Evolutionary conservation across 257 asterid genomes (phyloP).

Genomic region (Forsythia suspensa): DNA sequence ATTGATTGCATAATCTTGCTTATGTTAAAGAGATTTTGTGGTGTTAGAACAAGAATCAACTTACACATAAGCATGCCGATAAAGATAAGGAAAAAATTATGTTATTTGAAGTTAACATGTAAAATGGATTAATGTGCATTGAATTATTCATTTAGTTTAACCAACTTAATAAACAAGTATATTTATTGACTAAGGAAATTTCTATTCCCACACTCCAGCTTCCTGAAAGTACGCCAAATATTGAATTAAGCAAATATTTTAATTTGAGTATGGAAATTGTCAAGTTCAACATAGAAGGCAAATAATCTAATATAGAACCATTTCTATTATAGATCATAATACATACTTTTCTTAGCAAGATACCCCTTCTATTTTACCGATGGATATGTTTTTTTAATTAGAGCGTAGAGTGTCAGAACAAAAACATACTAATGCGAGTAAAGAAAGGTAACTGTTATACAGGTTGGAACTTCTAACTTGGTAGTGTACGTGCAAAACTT

Average conservation of each 20-base stretch:
- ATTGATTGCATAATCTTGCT: too few relatives aligned
- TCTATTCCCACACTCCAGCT: neutral
- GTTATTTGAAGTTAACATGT: neutral
- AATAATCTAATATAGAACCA: neutral
- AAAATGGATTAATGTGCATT: neutral
- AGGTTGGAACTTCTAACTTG: neutral
- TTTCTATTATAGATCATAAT: neutral
- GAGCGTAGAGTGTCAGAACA: neutral
- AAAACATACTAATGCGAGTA: neutral
- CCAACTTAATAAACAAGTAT: neutral
- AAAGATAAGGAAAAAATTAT: neutral
- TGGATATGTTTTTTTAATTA: neutral
- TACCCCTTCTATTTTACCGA: neutral
- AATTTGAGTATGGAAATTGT: neutral
- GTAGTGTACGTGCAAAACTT: slow-evolving; percentile 5
- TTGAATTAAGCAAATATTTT: neutral
- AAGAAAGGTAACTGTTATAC: neutral
- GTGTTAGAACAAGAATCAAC: neutral
- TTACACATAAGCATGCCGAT: neutral
- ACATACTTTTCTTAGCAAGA: neutral
- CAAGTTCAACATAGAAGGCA: neutral
- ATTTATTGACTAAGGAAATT: neutral
- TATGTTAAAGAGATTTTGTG: too few relatives aligned
- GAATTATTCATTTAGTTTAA: neutral
- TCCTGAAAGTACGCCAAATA: neutral